phyloP scores from a whole-genome alignment of 106 monocot species.

The Narthecium ossifragum region DNA sequence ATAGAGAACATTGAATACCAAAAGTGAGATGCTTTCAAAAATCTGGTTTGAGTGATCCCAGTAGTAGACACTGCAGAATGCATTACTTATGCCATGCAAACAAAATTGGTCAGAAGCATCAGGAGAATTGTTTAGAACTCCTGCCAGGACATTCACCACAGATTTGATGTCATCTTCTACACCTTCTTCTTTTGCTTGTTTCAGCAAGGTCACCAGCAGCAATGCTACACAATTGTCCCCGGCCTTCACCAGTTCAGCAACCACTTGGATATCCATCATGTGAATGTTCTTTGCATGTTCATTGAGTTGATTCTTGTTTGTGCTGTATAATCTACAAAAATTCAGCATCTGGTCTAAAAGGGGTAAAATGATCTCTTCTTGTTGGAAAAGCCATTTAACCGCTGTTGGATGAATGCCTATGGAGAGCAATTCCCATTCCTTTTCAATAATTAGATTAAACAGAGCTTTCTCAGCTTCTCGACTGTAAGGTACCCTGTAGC shows the following conservation, averaged over 20 bases:
- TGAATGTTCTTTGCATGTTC: slow-evolving; percentile 15
- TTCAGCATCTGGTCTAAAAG: slow-evolving; percentile 52
- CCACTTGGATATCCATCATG: slow-evolving; percentile 37
- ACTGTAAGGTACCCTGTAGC: slow-evolving; percentile 29
- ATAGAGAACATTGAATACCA: slow-evolving; percentile 65
- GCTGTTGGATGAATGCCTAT: slow-evolving; percentile 61
- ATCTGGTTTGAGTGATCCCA: slow-evolving; percentile 20
- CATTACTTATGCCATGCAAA: slow-evolving; percentile 36
- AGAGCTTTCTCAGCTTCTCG: slow-evolving; percentile 69
- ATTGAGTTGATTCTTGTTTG: slow-evolving; percentile 24
- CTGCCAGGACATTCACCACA: slow-evolving; percentile 48
- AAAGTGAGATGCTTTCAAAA: slow-evolving; percentile 22
- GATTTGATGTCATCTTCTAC: slow-evolving; percentile 43
- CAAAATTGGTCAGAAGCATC: slow-evolving; percentile 56
- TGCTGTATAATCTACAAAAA: slow-evolving; percentile 54
- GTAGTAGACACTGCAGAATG: slow-evolving; percentile 23
- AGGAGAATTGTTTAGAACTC: slow-evolving; percentile 51
- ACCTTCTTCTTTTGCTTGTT: slow-evolving; percentile 22
- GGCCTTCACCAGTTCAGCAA: slow-evolving; percentile 60
- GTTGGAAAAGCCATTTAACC: slow-evolving; percentile 83
- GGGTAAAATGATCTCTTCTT: slow-evolving; percentile 34
- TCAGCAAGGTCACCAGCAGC: slow-evolving; percentile 56
- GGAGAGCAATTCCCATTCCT: slow-evolving; percentile 61
- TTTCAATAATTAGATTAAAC: slow-evolving; percentile 46
- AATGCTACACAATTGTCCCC: slow-evolving; percentile 45